These are phyloP conservation scores for Botryosphaeria dothidea DNA, from an alignment of 2,329 filamentous ascomycete species.

Conservation along the genomic window DNA sequence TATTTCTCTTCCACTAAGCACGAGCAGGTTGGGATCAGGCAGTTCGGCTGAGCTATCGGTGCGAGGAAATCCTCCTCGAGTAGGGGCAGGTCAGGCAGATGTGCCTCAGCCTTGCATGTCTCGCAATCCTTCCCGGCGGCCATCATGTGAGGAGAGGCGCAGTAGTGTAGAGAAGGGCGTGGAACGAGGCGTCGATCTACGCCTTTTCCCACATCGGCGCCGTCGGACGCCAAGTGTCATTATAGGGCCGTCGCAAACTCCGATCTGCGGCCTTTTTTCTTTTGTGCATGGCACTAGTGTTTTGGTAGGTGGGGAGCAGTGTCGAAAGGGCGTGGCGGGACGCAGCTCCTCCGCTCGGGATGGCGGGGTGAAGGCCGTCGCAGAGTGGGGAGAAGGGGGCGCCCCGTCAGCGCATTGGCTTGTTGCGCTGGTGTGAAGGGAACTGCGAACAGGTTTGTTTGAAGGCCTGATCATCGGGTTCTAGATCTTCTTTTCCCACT, in stretches of 20 bases:
- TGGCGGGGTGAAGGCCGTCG: conserved; percentile 6
- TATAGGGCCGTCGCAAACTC: background rate
- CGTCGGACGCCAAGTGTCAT: background rate
- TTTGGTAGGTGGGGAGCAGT: conserved; percentile 6
- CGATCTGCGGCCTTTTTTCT: conserved; percentile 7
- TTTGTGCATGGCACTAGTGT: conserved; percentile 1
- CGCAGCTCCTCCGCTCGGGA: background rate
- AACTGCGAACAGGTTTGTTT: background rate
- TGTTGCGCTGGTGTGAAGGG: background rate
- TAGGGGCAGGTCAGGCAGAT: too few relatives aligned
- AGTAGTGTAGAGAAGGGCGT: background rate
- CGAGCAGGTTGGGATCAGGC: too few relatives aligned
- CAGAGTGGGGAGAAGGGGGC: background rate
- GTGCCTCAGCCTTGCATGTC: background rate
- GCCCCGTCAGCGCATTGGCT: background rate
- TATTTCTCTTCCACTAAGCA: too few relatives aligned
- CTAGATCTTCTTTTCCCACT: background rate
- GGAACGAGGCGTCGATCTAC: background rate
- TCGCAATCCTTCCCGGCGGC: background rate
- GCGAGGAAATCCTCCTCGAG: too few relatives aligned
- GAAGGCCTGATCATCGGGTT: background rate
- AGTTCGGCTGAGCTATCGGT: too few relatives aligned
- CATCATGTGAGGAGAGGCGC: background rate
- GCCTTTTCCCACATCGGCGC: background rate
- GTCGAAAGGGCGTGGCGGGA: background rate